A percentile compares a stretch with the other conserved stretches of the same genome.
phyloP scores from a whole-genome alignment of 129 eudicot genomes.

The Lactuca sativa region DNA sequence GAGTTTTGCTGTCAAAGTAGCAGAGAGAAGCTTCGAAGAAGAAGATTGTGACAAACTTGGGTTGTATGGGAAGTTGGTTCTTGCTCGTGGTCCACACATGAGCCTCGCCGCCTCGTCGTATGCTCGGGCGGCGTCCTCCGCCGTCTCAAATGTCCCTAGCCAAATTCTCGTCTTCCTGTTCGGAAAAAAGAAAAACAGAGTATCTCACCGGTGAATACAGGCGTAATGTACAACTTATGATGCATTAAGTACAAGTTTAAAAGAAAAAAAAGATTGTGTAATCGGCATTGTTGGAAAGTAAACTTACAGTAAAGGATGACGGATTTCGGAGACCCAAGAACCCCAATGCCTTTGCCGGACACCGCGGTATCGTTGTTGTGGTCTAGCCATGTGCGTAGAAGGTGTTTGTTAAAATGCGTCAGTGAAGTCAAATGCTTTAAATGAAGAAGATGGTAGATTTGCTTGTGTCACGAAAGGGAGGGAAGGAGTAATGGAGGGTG shows the following conservation, averaged over 20 bases:
- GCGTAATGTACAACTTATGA: not conserved
- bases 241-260: not conserved
- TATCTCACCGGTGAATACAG: not conserved
- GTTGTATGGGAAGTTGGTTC: conserved; percentile 75
- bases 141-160: conserved; percentile 84
- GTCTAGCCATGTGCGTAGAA: conserved; percentile 55
- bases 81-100: conserved; percentile 78
- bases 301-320: conserved; percentile 79
- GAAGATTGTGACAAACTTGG: conserved; percentile 43
- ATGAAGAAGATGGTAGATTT: conserved; percentile 19
- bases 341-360: conserved; percentile 95
- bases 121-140: conserved; percentile 87
- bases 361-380: conserved; percentile 73
- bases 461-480: conserved; percentile 26
- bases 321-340: conserved; percentile 94
- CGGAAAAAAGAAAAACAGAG: conserved; percentile 9
- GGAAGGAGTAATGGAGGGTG: conserved; percentile 42
- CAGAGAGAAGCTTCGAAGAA: conserved; percentile 68
- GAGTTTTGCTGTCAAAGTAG: conserved; percentile 71
- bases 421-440: conserved; percentile 24
- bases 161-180: conserved; percentile 82
- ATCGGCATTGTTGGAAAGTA: conserved; percentile 1
- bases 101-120: conserved; percentile 90
- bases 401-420: conserved; percentile 35
- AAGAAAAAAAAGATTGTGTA: not conserved